Evolutionary conservation across 2,329 filamentous ascomycete species (phyloP), one percentile per base, ranked within the genome.

Genomic region (Sporothrix luriei): DNA sequence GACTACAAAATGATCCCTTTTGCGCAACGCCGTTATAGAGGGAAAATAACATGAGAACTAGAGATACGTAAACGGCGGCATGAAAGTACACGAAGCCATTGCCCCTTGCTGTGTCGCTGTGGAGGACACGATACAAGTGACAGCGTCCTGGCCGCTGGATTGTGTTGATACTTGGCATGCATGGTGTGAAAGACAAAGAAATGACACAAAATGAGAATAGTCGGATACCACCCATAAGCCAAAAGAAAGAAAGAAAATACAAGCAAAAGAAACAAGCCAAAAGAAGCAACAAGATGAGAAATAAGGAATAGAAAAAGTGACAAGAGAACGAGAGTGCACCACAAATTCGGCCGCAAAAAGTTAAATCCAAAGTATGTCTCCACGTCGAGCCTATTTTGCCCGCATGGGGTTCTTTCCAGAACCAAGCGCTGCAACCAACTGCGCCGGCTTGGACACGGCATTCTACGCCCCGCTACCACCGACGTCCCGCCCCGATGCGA

Each of bases 401-500:
- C 14, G 33, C 16, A 40, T 21, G 26, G 26, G 16, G 11, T 38
- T 21, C n/a, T 46, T 62, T 24, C 10, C n/a, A 4, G n/a, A 19
- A 33, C 55, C 55, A 14, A 16, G 3, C 5, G 38, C 55, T 38
- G 55, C 55, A 40, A 40, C n/a, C 57, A 26, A 9, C 38, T 24
- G 38, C 38, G 38, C 38, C 38, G 38, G 57, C 6, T 62, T 46
- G 2, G n/a, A 38, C 57, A 62, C 14, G 38, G 61, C 68, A 38
- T 61, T 61, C 69, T 72, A 74, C 55, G 71, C 73, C 38, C 81
- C 83, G 72, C 59, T 54, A 61, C 59, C 70, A 26, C 68, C 55
- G 16, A 83, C 69, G 69, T 89, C 85, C 73, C 90, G 87, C 71
- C 89, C 88, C 29, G 83, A 82, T 38, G 84, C 82, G 75, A 82